phyloP scores from a whole-genome alignment of 169 alveolate species.

The Babesia microti region DNA sequence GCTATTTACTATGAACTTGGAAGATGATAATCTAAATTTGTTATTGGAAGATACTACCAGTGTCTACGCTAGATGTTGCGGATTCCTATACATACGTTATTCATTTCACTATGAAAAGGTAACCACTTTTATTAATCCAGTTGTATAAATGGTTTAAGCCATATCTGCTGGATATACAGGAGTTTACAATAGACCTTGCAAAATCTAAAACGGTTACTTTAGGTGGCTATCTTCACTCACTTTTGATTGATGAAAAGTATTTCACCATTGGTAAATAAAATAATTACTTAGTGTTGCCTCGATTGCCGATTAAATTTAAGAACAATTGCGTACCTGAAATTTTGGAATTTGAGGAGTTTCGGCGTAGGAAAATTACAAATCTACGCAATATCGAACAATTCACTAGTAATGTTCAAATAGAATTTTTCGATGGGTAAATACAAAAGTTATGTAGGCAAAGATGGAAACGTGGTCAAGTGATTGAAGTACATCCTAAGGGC shows the following conservation, averaged over 20 bases:
- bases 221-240: conserved; percentile 49
- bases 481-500: background rate
- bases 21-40: conserved; percentile 8
- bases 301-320: conserved; percentile 57
- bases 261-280: conserved; percentile 49
- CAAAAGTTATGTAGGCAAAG: too few relatives aligned
- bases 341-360: conserved; percentile 24
- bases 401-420: too few relatives aligned
- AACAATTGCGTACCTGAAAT: conserved; percentile 46
- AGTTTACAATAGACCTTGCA: conserved; percentile 38
- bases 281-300: conserved; percentile 45
- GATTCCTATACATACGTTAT: conserved; percentile 37
- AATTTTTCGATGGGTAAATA: conserved; percentile 25
- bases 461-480: too few relatives aligned
- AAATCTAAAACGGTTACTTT: conserved; percentile 39
- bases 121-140: conserved; percentile 8
- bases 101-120: conserved; percentile 43
- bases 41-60: conserved; percentile 27
- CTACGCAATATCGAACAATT: conserved; percentile 24
- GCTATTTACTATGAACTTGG: conserved; percentile 48
- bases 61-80: conserved; percentile 46
- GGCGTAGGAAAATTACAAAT: conserved; percentile 26
- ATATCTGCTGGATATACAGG: conserved; percentile 53
- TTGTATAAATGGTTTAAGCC: conserved; percentile 65
- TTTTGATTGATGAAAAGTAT: conserved; percentile 53